Conservation (phyloP, 768 basidiomycete species). For the Lentinus brumalis region DNA sequence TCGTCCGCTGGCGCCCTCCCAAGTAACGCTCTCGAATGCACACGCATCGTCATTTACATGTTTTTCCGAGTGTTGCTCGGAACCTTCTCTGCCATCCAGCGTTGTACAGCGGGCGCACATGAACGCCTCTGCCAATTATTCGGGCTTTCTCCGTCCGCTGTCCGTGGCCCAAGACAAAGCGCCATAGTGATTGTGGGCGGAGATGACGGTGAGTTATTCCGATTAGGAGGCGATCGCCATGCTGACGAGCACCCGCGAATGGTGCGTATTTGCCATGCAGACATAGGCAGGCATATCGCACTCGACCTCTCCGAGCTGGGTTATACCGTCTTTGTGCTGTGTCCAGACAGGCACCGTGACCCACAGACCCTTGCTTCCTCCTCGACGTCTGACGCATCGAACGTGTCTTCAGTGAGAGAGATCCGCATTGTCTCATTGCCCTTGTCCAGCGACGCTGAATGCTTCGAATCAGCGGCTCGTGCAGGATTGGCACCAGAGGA, state of each 20-base stretch:
- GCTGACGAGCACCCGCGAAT: slow-evolving; percentile 7
- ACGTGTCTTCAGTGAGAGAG: slow-evolving; percentile 31
- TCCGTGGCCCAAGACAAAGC: slow-evolving; percentile 28
- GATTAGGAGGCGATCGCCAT: slow-evolving; percentile 8
- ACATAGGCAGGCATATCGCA: slow-evolving; percentile 32
- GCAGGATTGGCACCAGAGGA: slow-evolving; percentile 36
- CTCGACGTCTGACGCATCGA: slow-evolving; percentile 14
- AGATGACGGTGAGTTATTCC: slow-evolving; percentile 26
- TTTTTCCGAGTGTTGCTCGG: slow-evolving; percentile 16
- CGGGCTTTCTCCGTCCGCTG: slow-evolving; percentile 24
- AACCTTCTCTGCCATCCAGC: slow-evolving; percentile 17
- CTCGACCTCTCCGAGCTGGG: slow-evolving; percentile 37
- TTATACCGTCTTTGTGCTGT: slow-evolving; percentile 36
- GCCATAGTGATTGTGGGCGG: slow-evolving; percentile 34
- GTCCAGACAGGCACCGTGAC: slow-evolving; percentile 21
- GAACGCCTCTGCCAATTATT: slow-evolving; percentile 17
- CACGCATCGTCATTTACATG: slow-evolving; percentile 13
- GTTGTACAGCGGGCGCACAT: slow-evolving; percentile 9
- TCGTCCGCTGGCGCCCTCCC: not conserved
- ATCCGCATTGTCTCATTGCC: not conserved
- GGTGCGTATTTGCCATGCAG: slow-evolving; percentile 18
- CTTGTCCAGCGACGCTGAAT: not conserved
- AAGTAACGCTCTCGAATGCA: slow-evolving; percentile 1
- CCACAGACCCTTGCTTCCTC: not conserved
- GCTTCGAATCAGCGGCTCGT: slow-evolving; percentile 27